phyloP scores from a whole-genome alignment of 2,329 filamentous ascomycete genomes.

The Talaromyces sp. region DNA sequence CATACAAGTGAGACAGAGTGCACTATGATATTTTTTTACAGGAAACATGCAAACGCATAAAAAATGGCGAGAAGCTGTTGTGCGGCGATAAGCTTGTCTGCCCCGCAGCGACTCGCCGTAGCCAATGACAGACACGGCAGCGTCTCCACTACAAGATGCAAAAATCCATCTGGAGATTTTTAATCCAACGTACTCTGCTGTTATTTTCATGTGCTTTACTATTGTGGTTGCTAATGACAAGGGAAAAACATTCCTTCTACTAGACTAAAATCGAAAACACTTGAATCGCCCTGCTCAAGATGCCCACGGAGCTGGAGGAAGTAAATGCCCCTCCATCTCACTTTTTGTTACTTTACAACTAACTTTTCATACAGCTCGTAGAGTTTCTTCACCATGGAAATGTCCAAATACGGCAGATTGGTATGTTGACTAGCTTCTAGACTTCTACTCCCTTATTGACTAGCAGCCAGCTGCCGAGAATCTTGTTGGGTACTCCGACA shows the following conservation, averaged over 20 bases:
- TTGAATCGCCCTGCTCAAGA: slow-evolving; percentile 76
- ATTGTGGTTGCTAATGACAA: not conserved
- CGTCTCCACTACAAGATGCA: not conserved
- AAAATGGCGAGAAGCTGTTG: not conserved
- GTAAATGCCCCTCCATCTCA: slow-evolving; percentile 39
- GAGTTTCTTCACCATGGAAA: slow-evolving; percentile 92
- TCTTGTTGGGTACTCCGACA: slow-evolving; percentile 75
- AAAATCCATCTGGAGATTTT: not conserved
- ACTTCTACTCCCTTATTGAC: slow-evolving; percentile 16
- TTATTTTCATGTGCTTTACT: not conserved
- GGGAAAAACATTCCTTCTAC: not conserved
- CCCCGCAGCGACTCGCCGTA: not conserved
- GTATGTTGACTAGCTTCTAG: slow-evolving; percentile 38
- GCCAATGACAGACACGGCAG: not conserved
- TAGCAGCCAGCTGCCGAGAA: slow-evolving; percentile 53
- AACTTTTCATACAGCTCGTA: slow-evolving; percentile 60
- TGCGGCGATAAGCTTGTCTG: not conserved
- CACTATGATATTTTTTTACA: not conserved
- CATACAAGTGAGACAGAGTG: not conserved
- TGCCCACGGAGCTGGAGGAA: slow-evolving; percentile 75
- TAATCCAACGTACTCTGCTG: slow-evolving; percentile 30
- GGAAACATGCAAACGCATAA: not conserved
- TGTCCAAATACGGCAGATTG: slow-evolving; percentile 79
- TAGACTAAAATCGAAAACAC: slow-evolving; percentile 64
- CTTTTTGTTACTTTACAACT: slow-evolving; percentile 4